Evolutionary conservation across 1,284 basidiomycete genomes (phyloP), one percentile per base, ranked within the genome.

Genomic region (Retiboletus fuscus): DNA sequence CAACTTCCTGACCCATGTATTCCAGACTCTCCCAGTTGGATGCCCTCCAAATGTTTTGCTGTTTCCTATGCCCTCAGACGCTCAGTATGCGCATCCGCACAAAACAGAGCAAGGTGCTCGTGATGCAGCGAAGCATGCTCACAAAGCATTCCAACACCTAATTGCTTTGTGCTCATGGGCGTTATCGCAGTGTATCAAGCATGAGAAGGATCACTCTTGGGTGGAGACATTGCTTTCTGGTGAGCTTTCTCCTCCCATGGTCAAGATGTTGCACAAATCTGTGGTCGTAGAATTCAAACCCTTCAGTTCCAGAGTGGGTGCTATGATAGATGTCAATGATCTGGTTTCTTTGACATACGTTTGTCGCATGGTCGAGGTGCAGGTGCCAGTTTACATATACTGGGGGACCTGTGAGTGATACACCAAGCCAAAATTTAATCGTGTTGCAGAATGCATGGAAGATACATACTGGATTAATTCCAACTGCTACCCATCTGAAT

Each of bases 301-400:
- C 30, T 28, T 20, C 7, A 10, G 18, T 57, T 34, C 55, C 18
- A 34, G 55, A 57, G 55, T 57, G 55, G 55, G 55, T 34, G 30
- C 55, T 22, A 18, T 57, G 30, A 28, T 57, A 22, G 55, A 57
- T 34, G 55, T 34, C 8, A 57, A 18, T 1, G 55, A 57, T 22
- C 10, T 57, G 5, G 47, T n/a, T n/a, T 62, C 26, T 41, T 34
- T 67, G 20, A 4, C n/a, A 63, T 64, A 67, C 34, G 41, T 67
- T 67, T 18, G 5, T 53, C 12, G 3, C 43, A 68, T 68, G 41
- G 49, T 44, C 13, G 28, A 62, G 6, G 66, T 18, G 0, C 49
- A 67, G 28, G 28, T 67, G 15, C 39, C 67, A 5, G 34, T 69
- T 3, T 69, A 69, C 39, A 22, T 69, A 24, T 65, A 64, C 62